These are phyloP conservation scores for Bombardia bombarda DNA, from an alignment of 495 filamentous ascomycete species.

Conservation along the genomic window DNA sequence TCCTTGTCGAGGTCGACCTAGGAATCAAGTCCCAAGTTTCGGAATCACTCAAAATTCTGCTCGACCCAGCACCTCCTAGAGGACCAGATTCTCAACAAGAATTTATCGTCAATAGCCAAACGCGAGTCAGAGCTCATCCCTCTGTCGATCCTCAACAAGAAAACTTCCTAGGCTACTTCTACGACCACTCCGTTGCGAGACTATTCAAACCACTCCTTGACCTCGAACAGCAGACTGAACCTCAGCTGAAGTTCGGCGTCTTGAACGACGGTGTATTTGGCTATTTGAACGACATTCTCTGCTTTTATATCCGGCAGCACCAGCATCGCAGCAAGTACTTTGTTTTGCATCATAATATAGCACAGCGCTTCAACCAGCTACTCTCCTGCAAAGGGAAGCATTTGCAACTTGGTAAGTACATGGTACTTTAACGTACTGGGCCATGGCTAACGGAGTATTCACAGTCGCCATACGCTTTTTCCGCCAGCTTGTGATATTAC, in stretches of 20 bases:
- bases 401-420: conserved; percentile 71
- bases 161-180: conserved; percentile 76
- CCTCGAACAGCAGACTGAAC: conserved; percentile 55
- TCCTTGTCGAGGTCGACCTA: conserved; percentile 84
- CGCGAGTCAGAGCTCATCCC: conserved; percentile 45
- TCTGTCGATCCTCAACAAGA: conserved; percentile 69
- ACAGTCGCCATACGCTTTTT: conserved; percentile 90
- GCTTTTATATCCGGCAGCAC: conserved; percentile 89
- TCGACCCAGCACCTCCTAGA: conserved; percentile 65
- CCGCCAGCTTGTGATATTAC: conserved; percentile 73
- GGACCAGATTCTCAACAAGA: conserved; percentile 51
- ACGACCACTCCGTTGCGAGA: conserved; percentile 78
- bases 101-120: conserved; percentile 47
- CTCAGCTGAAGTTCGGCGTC: conserved; percentile 50
- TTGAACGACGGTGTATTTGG: conserved; percentile 82
- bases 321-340: conserved; percentile 80
- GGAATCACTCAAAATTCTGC: conserved; percentile 87
- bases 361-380: conserved; percentile 74
- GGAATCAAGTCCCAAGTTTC: conserved; percentile 95
- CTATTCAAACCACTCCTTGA: conserved; percentile 83
- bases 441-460: conserved; percentile 5
- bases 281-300: conserved; percentile 89
- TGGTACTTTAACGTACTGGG: not conserved
- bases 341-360: conserved; percentile 71
- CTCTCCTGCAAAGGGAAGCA: conserved; percentile 84